phyloP scores from a whole-genome alignment of 2,329 filamentous ascomycete species.

The Ophiostoma australiae region DNA sequence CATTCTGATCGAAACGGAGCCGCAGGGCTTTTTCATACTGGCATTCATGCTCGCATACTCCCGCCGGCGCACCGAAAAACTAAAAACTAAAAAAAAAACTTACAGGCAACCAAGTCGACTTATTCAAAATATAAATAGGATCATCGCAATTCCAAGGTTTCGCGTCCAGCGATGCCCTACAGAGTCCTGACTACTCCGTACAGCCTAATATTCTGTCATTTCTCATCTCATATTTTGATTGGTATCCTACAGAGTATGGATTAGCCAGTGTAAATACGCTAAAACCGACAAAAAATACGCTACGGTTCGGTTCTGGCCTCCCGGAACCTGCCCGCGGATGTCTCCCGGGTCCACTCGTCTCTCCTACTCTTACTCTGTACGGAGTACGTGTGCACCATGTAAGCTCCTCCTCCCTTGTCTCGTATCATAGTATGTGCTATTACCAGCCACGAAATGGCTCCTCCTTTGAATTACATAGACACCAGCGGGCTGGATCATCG shows the following conservation, averaged over 20 bases:
- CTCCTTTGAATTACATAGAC: background rate
- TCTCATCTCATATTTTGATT: background rate
- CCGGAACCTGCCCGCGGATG: conserved; percentile 12
- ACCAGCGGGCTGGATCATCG: conserved; percentile 2
- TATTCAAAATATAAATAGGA: background rate
- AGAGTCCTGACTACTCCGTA: too few relatives aligned
- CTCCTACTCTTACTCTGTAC: background rate
- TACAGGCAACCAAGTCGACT: background rate
- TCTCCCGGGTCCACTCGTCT: background rate
- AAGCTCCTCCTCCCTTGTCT: background rate
- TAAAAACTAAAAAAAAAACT: background rate
- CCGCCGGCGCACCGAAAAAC: background rate
- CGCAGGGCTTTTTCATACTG: background rate
- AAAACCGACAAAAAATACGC: background rate
- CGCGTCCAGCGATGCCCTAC: background rate
- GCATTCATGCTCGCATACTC: background rate
- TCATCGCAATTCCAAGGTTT: background rate
- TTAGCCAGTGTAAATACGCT: too few relatives aligned
- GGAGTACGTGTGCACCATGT: background rate
- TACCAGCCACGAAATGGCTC: background rate
- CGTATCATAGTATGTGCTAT: background rate
- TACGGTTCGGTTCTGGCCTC: conserved; percentile 15
- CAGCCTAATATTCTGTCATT: background rate
- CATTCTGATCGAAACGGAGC: background rate
- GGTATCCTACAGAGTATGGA: background rate